Base-by-base conservation (phyloP, 495 filamentous ascomycete species). In the Choiromyces venosus region DNA sequence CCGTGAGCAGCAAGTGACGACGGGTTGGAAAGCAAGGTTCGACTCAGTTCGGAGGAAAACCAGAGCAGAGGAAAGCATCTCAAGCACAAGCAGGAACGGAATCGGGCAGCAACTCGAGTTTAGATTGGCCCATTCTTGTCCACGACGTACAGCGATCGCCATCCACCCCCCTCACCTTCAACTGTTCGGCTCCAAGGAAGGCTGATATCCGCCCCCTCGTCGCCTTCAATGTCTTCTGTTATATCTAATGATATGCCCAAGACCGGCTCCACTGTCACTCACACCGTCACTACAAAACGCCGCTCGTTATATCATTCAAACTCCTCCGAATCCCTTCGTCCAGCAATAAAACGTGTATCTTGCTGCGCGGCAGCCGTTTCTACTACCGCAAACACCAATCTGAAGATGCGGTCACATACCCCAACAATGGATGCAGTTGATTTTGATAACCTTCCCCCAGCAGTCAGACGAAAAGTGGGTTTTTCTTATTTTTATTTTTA, bases 381-480 rank as follows among this genome's bases (percentile, higher is more conserved):
- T 29, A 39, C 73, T 6, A 73, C 61, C 61, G 14, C 38, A 14
- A 71, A 76, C 38, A 61, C 73, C 69, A 74, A 79, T n/a, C 76
- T 80, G 65, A 80, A 73, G 39, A 77, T 80, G 71, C 79, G 74
- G 52, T 67, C 40, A 66, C 73, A 71, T 69, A 77, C 72, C 61
- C 42, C 71, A 37, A 36, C 73, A 40, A 80, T 80, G 74, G 74
- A 80, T 39, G 35, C 40, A 35, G 68, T 71, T 56, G 83, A 83
- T 71, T 84, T 84, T 72, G 80, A 84, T 68, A 80, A 74, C 37
- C 80, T 84, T 68, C 83, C 83, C 64, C 83, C 83, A 39, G 80
- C 82, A n/a, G 73, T 84, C 66, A 79, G 82, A 71, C 76, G 83
- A 67, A 84, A 84, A 77, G 83, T 81, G 68, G 69, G 80, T 81